Conservation (phyloP, 306 rosid genomes). For the Elaeagnus macrophylla region DNA sequence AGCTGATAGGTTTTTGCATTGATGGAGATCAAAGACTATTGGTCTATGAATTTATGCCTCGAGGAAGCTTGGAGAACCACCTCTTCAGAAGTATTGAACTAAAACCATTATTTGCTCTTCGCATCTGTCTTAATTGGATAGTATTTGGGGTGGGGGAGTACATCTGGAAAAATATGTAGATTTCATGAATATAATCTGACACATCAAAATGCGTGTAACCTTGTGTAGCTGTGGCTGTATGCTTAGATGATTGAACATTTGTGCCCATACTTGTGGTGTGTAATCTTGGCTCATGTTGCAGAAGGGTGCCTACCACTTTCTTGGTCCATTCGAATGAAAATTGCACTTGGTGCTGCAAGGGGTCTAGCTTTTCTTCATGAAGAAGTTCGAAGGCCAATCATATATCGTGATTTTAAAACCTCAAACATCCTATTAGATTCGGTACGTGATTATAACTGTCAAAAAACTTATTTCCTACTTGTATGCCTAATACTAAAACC, state of each 20-base stretch:
- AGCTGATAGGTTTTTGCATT: constrained; percentile 83
- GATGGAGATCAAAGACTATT: constrained; percentile 86
- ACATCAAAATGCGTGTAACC: neutral
- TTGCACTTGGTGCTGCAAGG: constrained; percentile 93
- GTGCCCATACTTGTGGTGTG: neutral
- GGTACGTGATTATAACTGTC: constrained; percentile 38
- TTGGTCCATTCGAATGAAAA: constrained; percentile 95
- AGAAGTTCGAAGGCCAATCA: constrained; percentile 74
- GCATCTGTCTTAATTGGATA: neutral
- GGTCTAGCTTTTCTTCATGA: constrained; percentile 95
- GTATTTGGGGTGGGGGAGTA: no score
- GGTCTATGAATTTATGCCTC: constrained; percentile 93
- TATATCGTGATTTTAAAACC: constrained; percentile 95
- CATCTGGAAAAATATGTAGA: no score
- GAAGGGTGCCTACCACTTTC: constrained; percentile 97
- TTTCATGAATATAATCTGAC: neutral
- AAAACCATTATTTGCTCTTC: constrained; percentile 19
- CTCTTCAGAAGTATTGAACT: constrained; percentile 81
- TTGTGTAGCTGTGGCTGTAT: neutral
- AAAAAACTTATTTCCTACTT: constrained; percentile 8
- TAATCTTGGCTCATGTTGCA: constrained; percentile 30
- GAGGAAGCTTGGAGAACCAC: constrained; percentile 99
- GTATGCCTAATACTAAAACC: constrained; percentile 6
- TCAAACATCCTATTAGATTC: constrained; percentile 90
- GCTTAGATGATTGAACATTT: constrained; percentile 7